These are phyloP conservation scores for Cercospora sp. DNA, from an alignment of 2,329 filamentous ascomycete species.

Conservation along the genomic window DNA sequence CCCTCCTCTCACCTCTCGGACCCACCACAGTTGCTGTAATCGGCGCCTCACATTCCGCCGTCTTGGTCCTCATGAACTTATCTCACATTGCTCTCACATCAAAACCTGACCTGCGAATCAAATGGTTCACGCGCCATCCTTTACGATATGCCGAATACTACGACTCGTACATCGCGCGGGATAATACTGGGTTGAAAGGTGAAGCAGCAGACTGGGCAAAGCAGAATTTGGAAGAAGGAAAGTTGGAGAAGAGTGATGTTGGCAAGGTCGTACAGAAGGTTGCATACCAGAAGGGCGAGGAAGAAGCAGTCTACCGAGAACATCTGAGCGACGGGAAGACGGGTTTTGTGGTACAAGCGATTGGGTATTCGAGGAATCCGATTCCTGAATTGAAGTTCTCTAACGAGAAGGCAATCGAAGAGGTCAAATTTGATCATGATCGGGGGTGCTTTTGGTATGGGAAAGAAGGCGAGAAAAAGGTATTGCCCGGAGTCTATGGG, in stretches of 20 bases:
- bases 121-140: slow-evolving; percentile 63
- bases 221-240: slow-evolving; percentile 57
- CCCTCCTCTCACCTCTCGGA: slow-evolving; percentile 42
- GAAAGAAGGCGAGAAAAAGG: slow-evolving; percentile 22
- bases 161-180: slow-evolving; percentile 64
- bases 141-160: slow-evolving; percentile 63
- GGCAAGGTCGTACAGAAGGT: slow-evolving; percentile 44
- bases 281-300: slow-evolving; percentile 51
- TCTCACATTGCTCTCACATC: slow-evolving; percentile 54
- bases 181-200: slow-evolving; percentile 67
- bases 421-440: slow-evolving; percentile 49
- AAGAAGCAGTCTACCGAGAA: slow-evolving; percentile 48
- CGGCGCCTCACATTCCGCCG: slow-evolving; percentile 63
- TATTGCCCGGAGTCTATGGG: slow-evolving; percentile 57
- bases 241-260: slow-evolving; percentile 48
- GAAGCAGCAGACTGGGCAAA: slow-evolving; percentile 60
- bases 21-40: slow-evolving; percentile 56
- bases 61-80: slow-evolving; percentile 63
- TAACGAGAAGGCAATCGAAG: slow-evolving; percentile 34
- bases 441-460: slow-evolving; percentile 39
- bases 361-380: slow-evolving; percentile 57
- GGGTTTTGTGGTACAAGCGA: slow-evolving; percentile 58
- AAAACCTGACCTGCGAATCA: slow-evolving; percentile 56
- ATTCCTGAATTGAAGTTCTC: slow-evolving; percentile 50
- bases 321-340: slow-evolving; percentile 50